Evolutionary conservation across 768 basidiomycete genomes (phyloP).

Genomic region (Trametes cinnabarina): DNA sequence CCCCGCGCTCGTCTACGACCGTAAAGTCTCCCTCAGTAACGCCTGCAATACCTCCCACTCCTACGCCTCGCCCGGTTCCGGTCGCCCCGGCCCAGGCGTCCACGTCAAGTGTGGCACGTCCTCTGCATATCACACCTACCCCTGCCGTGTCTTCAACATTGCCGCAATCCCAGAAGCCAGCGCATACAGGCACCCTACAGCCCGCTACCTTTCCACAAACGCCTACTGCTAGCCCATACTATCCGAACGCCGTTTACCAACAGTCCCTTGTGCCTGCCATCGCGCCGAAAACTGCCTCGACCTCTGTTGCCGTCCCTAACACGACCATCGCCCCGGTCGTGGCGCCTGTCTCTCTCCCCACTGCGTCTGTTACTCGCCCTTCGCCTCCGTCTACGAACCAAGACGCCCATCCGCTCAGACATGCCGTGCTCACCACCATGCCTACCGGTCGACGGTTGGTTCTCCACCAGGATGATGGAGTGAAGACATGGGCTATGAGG

Average conservation of each 20-base stretch:
- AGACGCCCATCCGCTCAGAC: constrained; percentile 38
- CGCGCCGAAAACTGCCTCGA: constrained; percentile 15
- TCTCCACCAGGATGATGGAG: constrained; percentile 68
- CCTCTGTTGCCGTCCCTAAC: constrained; percentile 16
- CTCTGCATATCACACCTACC: constrained; percentile 18
- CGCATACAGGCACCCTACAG: constrained; percentile 17
- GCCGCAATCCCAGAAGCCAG: constrained; percentile 14
- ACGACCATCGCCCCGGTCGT: constrained; percentile 24
- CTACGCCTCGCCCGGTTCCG: constrained; percentile 26
- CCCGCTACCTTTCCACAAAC: constrained; percentile 24
- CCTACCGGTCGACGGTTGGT: constrained; percentile 57
- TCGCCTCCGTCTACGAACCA: constrained; percentile 15
- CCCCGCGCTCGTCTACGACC: neutral
- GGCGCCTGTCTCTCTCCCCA: constrained; percentile 21
- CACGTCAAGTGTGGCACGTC: neutral
- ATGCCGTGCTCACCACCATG: constrained; percentile 50
- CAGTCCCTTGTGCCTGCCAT: constrained; percentile 28
- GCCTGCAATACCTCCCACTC: constrained; percentile 18
- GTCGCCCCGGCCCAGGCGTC: constrained; percentile 25
- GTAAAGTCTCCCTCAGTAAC: constrained; percentile 10
- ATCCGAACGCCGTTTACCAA: constrained; percentile 55
- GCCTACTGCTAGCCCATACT: constrained; percentile 36
- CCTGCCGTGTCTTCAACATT: constrained; percentile 22
- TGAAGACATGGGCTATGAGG: constrained; percentile 69
- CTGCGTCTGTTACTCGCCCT: constrained; percentile 7